Percentiles rank a stretch among this genome's conserved stretches.
Conservation (phyloP, 257 asterid species). For the Fraxinus americana region DNA sequence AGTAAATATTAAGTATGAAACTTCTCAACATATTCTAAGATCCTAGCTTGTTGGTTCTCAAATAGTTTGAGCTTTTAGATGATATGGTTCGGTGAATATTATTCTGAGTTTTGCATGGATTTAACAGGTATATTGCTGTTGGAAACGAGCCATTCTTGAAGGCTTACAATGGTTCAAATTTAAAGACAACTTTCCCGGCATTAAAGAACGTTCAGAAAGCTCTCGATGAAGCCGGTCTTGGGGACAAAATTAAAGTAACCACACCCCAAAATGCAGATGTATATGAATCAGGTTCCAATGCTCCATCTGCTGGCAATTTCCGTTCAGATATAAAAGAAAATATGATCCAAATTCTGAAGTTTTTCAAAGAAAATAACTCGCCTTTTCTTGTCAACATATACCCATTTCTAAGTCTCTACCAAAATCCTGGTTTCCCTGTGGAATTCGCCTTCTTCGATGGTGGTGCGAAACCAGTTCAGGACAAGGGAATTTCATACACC, state of each 20-base stretch:
- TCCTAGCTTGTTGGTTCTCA: not conserved
- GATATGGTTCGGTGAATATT: not conserved
- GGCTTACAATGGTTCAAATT: constrained; percentile 61
- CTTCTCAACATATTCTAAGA: not conserved
- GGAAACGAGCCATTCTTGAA: constrained; percentile 86
- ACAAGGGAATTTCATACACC: constrained; percentile 40
- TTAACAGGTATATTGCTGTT: constrained; percentile 64
- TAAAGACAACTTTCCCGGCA: constrained; percentile 58
- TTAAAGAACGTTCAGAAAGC: constrained; percentile 73
- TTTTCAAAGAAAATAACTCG: constrained; percentile 42
- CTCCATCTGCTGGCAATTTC: constrained; percentile 69
- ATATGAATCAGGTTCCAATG: constrained; percentile 47
- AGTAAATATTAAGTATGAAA: constrained; percentile 58
- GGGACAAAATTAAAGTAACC: constrained; percentile 70
- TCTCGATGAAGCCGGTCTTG: constrained; percentile 62
- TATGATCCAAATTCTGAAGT: constrained; percentile 42
- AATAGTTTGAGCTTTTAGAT: not conserved
- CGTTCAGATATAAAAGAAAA: constrained; percentile 43
- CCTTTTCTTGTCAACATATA: constrained; percentile 71
- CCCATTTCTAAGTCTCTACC: constrained; percentile 59
- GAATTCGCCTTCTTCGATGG: constrained; percentile 74
- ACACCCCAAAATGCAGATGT: constrained; percentile 88
- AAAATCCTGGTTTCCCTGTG: constrained; percentile 39
- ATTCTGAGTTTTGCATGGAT: not conserved
- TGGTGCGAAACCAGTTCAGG: constrained; percentile 42